Percentiles rank a stretch among this genome's conserved stretches.
phyloP scores from a whole-genome alignment of 2,329 filamentous ascomycete genomes.

The Xylariomycetidae sp. region DNA sequence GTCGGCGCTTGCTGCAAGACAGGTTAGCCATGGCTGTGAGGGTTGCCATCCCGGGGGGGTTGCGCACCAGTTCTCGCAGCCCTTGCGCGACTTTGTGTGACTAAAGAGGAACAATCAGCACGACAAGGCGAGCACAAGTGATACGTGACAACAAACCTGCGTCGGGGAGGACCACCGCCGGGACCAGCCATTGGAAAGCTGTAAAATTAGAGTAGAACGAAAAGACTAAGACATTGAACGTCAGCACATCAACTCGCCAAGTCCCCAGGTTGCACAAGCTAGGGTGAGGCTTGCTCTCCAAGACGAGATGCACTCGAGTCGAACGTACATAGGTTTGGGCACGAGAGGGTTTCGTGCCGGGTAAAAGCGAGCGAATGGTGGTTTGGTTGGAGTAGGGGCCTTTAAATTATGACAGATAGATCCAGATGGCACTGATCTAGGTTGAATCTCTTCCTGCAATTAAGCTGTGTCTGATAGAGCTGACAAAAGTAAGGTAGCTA shows the following conservation, averaged over 20 bases:
- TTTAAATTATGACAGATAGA: constrained; percentile 21
- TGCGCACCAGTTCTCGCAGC: constrained; percentile 82
- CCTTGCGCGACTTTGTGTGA: constrained; percentile 98
- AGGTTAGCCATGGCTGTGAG: constrained; percentile 10
- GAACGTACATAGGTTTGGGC: constrained; percentile 24
- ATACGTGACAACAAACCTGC: constrained; percentile 44
- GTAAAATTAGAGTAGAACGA: constrained; percentile 27
- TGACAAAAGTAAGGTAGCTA: constrained; percentile 10
- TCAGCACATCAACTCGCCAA: too few relatives aligned
- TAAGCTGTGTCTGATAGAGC: too few relatives aligned
- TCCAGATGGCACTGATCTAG: constrained; percentile 16
- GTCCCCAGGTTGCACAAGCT: too few relatives aligned
- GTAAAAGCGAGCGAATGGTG: constrained; percentile 26
- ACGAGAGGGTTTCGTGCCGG: constrained; percentile 20
- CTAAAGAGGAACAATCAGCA: constrained; percentile 43
- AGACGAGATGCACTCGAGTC: not conserved
- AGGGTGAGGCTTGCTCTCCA: too few relatives aligned
- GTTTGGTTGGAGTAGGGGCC: constrained; percentile 16
- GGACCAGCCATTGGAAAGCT: constrained; percentile 75
- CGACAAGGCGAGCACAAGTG: not conserved
- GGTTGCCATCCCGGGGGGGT: constrained; percentile 1
- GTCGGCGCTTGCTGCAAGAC: constrained; percentile 68
- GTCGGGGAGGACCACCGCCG: constrained; percentile 84
- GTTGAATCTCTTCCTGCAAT: too few relatives aligned
- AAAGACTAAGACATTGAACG: constrained; percentile 32